phyloP scores from a whole-genome alignment of 2,329 filamentous ascomycete genomes.

The Fusarium oligoseptatum region DNA sequence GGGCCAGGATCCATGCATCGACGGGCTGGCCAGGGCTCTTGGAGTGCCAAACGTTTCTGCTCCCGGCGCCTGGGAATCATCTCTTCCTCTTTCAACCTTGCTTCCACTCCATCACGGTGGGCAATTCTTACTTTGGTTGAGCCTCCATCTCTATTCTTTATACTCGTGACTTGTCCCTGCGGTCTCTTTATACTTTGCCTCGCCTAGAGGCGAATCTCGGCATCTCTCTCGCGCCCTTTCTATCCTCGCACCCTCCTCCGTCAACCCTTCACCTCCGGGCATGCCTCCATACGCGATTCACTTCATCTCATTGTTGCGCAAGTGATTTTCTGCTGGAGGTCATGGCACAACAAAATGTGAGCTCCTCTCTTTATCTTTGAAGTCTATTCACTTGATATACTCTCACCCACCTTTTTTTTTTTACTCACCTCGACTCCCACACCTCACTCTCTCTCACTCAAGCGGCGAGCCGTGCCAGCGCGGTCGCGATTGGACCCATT shows the following conservation, averaged over 20 bases:
- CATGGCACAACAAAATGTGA: constrained; percentile 58
- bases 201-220: constrained; percentile 6
- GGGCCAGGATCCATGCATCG: constrained; percentile 41
- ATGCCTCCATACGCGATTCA: constrained; percentile 50
- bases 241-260: constrained; percentile 37
- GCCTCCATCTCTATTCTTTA: constrained; percentile 30
- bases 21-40: constrained; percentile 52
- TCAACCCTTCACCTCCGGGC: constrained; percentile 46
- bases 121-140: constrained; percentile 45
- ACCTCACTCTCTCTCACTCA: constrained; percentile 24
- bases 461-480: constrained; percentile 29
- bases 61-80: constrained; percentile 53
- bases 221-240: constrained; percentile 21
- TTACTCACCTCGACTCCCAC: constrained; percentile 20
- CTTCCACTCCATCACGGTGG: constrained; percentile 48
- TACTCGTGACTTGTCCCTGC: constrained; percentile 2
- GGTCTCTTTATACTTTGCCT: constrained; percentile 6
- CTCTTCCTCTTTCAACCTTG: constrained; percentile 53
- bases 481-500: constrained; percentile 39
- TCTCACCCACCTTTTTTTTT: constrained; percentile 25
- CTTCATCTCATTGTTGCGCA: constrained; percentile 52
- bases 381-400: constrained; percentile 33
- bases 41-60: constrained; percentile 56
- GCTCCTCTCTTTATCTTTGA: constrained; percentile 32
- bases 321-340: constrained; percentile 51